Base-by-base conservation (phyloP, 108 stramenopile species). In the Bacterosira constricta region DNA sequence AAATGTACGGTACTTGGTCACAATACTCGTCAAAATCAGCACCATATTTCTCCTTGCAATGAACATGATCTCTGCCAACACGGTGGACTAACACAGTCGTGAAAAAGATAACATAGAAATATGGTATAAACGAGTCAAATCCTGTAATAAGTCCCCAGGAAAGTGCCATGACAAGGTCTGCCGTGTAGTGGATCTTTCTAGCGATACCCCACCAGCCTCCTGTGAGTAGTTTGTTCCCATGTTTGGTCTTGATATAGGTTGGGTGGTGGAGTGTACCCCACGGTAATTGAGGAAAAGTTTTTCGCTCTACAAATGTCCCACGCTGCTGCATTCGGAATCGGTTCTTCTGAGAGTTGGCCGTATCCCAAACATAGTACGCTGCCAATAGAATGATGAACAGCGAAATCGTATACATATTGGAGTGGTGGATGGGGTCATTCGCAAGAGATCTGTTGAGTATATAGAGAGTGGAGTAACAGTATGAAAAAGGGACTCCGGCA, bases 341-440 rank as follows among this genome's bases (percentile, higher is more conserved):
- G 68, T 83, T 83, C 79, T 87, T 87, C 35, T 87, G 86, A 27
- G 71, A 57, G 51, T 87, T 87, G 51, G 86, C 86, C 1, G 81
- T 82, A 32, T 87, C 86, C 73, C 81, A 87, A 18, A 87, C 81
- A 32, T 81, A 85, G 59, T 87, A 87, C 0, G 84, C 86, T 18
- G 53, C 46, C 21, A 83, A 39, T 11, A 85, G 73, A 35, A 68
- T 41, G 10, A 75, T 34, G 37, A 80, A 84, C 36, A 72, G 31
- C 21, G 56, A 50, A 4, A 47, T 42, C 11, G 63, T 75, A 66
- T 58, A 73, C 6, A 55, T 21, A 10, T 25, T 49, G 29, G 71
- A 31, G 21, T 73, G 73, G 7, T 66, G 39, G 13, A 73, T 29
- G 32, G 75, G 66, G 10, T 82, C 69, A 57, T 75, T 71, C 17